A percentile compares a stretch with the other conserved stretches of the same genome.
Evolutionary conservation across 2,329 filamentous ascomycete species (phyloP).

Genomic region (Huntiella omanensis): DNA sequence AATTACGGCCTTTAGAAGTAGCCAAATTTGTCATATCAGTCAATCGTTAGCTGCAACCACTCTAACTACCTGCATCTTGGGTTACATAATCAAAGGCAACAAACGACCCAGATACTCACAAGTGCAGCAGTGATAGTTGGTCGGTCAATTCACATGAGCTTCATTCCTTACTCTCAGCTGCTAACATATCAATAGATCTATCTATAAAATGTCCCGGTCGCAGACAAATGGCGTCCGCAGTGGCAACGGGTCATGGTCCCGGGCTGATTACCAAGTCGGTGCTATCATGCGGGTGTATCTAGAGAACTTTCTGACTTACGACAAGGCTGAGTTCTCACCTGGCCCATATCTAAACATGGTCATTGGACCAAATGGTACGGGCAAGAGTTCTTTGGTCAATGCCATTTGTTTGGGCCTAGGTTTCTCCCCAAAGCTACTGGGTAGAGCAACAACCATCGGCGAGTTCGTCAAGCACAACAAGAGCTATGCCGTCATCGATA

Average conservation of each 20-base stretch:
- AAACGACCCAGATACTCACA: too few relatives aligned
- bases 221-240: not conserved
- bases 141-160: too few relatives aligned
- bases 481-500: slow-evolving; percentile 63
- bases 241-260: slow-evolving; percentile 13
- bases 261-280: slow-evolving; percentile 42
- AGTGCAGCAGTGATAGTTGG: too few relatives aligned
- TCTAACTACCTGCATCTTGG: too few relatives aligned
- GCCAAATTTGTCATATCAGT: not conserved
- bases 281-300: slow-evolving; percentile 78
- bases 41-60: not conserved
- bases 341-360: slow-evolving; percentile 96
- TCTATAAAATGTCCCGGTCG: too few relatives aligned
- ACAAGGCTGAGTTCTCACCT: slow-evolving; percentile 72
- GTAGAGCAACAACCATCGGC: slow-evolving; percentile 63
- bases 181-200: too few relatives aligned
- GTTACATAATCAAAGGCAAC: too few relatives aligned
- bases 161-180: too few relatives aligned
- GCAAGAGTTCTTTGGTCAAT: slow-evolving; percentile 93
- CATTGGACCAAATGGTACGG: slow-evolving; percentile 95
- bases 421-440: slow-evolving; percentile 63
- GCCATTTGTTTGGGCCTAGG: slow-evolving; percentile 88
- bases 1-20: not conserved
- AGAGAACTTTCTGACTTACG: slow-evolving; percentile 87
- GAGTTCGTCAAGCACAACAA: slow-evolving; percentile 90